Base-by-base conservation (phyloP, 345 rosid genomes). In the Pugionium cornutum region DNA sequence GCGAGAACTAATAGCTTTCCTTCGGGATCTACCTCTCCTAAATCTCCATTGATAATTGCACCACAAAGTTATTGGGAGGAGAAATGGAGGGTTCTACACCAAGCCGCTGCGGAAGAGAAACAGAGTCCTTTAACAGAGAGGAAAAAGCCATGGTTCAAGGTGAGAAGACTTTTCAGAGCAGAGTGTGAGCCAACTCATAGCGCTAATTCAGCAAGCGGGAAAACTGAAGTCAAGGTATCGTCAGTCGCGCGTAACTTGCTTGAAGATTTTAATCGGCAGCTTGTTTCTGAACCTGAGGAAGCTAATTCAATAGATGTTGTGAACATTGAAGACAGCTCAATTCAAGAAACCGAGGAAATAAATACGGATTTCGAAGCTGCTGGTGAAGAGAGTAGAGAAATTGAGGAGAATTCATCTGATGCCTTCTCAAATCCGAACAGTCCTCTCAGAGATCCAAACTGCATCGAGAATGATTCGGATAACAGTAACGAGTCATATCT, bases 41-140 rank as follows among this genome's bases (percentile, higher is more conserved):
- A 75, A 77, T 81, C 86, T 64, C 89, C 96, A 26, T 60, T 80
- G 58, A 80, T 57, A 53, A 67, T 67, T 67, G 83, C 86, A 52
- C 92, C 87, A 28, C 87, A 88, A 48, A 89, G 92, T 76, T 92
- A 92, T 28, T 92, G 98, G 98, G 98, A 92, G 76, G 98, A 83
- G 75, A 86, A 79, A 72, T 92, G 98, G 98, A 83, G 92, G 77
- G 83, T 77, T 56, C 44, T 80, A 18, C 18, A 18, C 18, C 18
- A 18, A 58, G 83, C 84, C n/a, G 96, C 83, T 28, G 87, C 86
- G 70, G 86, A 87, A 69, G 83, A 52, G 61, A 87, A 87, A 72
- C 64, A 69, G 49, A 78, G 31, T 41, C 77, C 79, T 64, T 2
- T 54, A 6, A 44, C 68, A 42, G 75, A 56, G 77, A 88, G 73